Evolutionary conservation across 306 rosid species (phyloP).

Genomic region (Prunus persica): Prunus_persica_NCBIv2 NC_034009.1:43515001-43515500

Average conservation of each 20-base stretch:
- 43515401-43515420: constrained; percentile 41
- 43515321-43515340: constrained; percentile 57
- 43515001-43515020: constrained; percentile 25
- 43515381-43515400: constrained; percentile 75
- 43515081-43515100: constrained; percentile 72
- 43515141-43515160: constrained; percentile 82
- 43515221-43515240: constrained; percentile 31
- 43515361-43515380: constrained; percentile 55
- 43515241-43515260: constrained; percentile 24
- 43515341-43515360: constrained; percentile 29
- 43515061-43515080: constrained; percentile 55
- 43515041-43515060: constrained; percentile 30
- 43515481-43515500: neutral
- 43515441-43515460: neutral
- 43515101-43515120: constrained; percentile 87
- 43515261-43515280: constrained; percentile 19
- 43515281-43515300: constrained; percentile 30
- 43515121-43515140: constrained; percentile 74
- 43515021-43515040: constrained; percentile 40
- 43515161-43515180: constrained; percentile 63
- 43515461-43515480: neutral
- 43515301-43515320: constrained; percentile 59
- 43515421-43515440: neutral
- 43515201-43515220: constrained; percentile 27
- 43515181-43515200: constrained; percentile 52